Base-by-base conservation (phyloP, 192 early-diverging fungal species). In the Allomyces arbusculus region DNA sequence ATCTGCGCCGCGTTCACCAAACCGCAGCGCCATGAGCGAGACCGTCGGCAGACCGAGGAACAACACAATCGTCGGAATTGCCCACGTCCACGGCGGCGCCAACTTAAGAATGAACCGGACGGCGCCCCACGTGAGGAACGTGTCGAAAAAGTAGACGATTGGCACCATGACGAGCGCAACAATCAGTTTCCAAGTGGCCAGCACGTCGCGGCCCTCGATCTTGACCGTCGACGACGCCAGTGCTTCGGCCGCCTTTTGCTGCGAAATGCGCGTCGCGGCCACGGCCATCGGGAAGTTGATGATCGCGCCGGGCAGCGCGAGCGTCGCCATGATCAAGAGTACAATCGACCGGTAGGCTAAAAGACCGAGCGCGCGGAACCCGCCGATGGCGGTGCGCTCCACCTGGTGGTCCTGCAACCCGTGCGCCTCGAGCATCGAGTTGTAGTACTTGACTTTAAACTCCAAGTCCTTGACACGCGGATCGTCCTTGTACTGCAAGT, bases 361-460 rank as follows among this genome's bases (percentile, higher is more conserved):
- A 61, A 90, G 75, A 14, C 75, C 78, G 44, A 93, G 70, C 7
- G 88, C 86, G 25, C 77, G 72, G 12, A 75, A 64, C 24, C 86
- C 79, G 23, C 85, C 81, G 19, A 95, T 72, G 3, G 73, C 77
- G 66, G 86, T 91, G n/a, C 81, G 86, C 62, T 89, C 80, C 22
- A 97, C 96, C 78, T 99, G 94, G 76, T 98, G 95, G 68, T 98
- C 95, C 24, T 85, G 83, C 65, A 98, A 82, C 20, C 95, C 95
- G 73, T 95, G 92, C 76, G 89, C 90, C 61, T 86, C 84, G 62
- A 99, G 80, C 69, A 91, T 78, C 67, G 82, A 79, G 75, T 97
- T 93, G 78, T 97, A 97, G 22, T 86, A 82, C 62, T 80, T 75
- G n/a, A 97, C 84, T 28, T 83, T 82, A 25, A 84, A 75, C 55